Conservation (phyloP, 192 early-diverging fungal genomes). For the Coemansia guatemalensis region DNA sequence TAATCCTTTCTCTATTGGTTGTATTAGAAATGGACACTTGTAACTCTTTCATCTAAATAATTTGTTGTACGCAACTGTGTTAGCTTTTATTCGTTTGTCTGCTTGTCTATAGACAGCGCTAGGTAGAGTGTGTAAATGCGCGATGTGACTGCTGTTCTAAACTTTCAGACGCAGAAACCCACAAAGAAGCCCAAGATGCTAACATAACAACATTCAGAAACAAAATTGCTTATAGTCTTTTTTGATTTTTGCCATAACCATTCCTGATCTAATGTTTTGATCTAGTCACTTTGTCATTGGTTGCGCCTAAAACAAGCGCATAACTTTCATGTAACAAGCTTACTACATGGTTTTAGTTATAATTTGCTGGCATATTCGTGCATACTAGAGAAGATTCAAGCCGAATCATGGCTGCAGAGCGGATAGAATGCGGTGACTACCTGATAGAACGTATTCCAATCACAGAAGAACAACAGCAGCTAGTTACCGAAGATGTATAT, state of each 20-base stretch:
- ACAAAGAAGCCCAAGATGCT: no score
- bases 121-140: no score
- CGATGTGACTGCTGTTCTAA: no score
- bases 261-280: not conserved
- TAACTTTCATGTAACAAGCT: not conserved
- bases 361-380: not conserved
- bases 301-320: not conserved
- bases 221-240: no score
- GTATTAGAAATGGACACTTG: not conserved
- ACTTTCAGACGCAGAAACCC: no score
- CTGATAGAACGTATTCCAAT: conserved; percentile 26
- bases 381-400: not conserved
- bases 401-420: conserved; percentile 2
- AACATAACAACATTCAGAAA: no score
- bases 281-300: not conserved
- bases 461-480: conserved; percentile 34
- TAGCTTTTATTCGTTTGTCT: no score
- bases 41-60: not conserved
- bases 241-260: not conserved
- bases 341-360: not conserved
- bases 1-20: not conserved
- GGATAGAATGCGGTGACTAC: not conserved
- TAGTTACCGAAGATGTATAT: conserved; percentile 38
- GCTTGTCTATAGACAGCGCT: no score
- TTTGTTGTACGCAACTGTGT: no score